Percentiles rank a stretch among this genome's conserved stretches.
phyloP scores from a whole-genome alignment of 305 asterid genomes.

The Solanum aculeatissimum region DNA sequence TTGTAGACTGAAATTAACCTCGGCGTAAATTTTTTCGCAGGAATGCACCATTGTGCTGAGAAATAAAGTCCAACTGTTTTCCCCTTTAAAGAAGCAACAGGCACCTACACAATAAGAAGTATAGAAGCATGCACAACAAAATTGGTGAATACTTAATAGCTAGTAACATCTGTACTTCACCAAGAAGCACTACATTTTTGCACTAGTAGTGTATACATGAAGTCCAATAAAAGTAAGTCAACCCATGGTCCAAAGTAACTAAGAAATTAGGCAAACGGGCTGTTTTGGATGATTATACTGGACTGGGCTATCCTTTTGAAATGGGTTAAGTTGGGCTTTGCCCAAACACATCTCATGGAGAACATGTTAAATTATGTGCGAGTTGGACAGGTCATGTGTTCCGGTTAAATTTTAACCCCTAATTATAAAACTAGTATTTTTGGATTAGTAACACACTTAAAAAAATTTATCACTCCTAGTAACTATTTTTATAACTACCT shows the following conservation, averaged over 20 bases:
- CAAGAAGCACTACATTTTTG: neutral
- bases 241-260: neutral
- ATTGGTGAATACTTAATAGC: neutral
- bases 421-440: neutral
- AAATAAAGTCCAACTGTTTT: conserved; percentile 60
- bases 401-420: neutral
- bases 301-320: neutral
- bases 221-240: neutral
- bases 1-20: conserved; percentile 40
- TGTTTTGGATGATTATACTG: neutral
- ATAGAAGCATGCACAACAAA: neutral
- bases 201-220: neutral
- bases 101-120: conserved; percentile 22
- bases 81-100: conserved; percentile 29
- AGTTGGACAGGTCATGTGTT: neutral
- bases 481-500: neutral
- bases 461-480: neutral
- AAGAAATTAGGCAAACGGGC: neutral
- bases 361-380: neutral
- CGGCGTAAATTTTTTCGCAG: conserved; percentile 36
- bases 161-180: neutral
- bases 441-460: neutral
- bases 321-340: neutral
- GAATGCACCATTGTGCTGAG: conserved; percentile 64
- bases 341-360: neutral